Evolutionary conservation across 768 basidiomycete genomes (phyloP).

Genomic region (Calocybe gangraenosa): DNA sequence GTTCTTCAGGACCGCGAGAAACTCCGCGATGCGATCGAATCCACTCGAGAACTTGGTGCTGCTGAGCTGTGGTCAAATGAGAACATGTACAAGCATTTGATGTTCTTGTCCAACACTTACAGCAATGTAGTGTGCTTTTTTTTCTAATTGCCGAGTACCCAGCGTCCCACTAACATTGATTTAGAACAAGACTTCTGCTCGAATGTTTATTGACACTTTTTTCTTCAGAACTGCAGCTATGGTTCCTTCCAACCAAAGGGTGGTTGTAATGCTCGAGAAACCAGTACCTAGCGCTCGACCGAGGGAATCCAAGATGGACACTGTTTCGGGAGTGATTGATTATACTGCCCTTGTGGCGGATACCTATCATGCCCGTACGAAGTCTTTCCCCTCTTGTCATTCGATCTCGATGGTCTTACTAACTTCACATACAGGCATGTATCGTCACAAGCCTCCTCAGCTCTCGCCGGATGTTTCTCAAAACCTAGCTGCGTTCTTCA

Average conservation of each 20-base stretch:
- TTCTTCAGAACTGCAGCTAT: slow-evolving; percentile 16
- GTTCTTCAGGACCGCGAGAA: slow-evolving; percentile 5
- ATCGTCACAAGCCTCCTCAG: slow-evolving; percentile 5
- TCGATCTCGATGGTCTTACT: slow-evolving; percentile 6
- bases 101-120: slow-evolving; percentile 7
- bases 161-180: not conserved
- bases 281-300: slow-evolving; percentile 4
- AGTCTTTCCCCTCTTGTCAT: slow-evolving; percentile 5
- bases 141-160: not conserved
- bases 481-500: slow-evolving; percentile 4
- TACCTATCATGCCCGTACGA: not conserved
- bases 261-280: slow-evolving; percentile 12
- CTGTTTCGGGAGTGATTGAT: slow-evolving; percentile 8
- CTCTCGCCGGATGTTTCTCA: slow-evolving; percentile 3
- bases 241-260: slow-evolving; percentile 13
- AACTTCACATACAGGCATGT: slow-evolving; percentile 4
- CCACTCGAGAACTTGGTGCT: slow-evolving; percentile 5
- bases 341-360: slow-evolving; percentile 11
- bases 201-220: slow-evolving; percentile 14
- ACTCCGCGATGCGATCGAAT: slow-evolving; percentile 9
- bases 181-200: slow-evolving; percentile 5
- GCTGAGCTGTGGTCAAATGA: slow-evolving; percentile 7
- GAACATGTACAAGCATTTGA: slow-evolving; percentile 6
- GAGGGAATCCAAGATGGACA: slow-evolving; percentile 8
- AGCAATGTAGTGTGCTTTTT: not conserved